phyloP scores from a whole-genome alignment of 257 asterid genomes.

The Thymus mandschuricus region DNA sequence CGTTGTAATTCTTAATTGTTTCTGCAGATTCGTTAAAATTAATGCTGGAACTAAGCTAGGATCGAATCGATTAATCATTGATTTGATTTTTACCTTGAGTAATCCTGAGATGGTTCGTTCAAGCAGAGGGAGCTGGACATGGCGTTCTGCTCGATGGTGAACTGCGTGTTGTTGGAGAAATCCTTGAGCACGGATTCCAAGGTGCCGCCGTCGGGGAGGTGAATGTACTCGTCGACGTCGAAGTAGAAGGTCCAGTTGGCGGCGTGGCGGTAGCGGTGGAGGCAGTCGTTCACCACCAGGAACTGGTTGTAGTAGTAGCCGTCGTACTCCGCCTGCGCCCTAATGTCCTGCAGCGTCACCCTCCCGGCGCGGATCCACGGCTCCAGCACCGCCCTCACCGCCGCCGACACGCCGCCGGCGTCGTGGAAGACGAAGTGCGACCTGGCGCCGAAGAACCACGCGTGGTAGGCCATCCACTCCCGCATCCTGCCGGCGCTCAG shows the following conservation, averaged over 20 bases:
- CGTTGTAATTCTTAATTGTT: no score
- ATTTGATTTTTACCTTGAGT: conserved; percentile 40
- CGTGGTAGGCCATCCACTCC: conserved; percentile 73
- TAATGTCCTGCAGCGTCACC: conserved; percentile 60
- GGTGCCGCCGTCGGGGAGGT: conserved; percentile 50
- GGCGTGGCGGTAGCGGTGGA: conserved; percentile 55
- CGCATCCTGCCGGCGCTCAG: conserved; percentile 51
- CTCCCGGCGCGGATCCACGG: conserved; percentile 62
- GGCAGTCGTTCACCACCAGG: conserved; percentile 68
- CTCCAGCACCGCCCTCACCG: conserved; percentile 60
- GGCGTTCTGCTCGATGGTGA: conserved; percentile 65
- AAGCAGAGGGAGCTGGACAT: conserved; percentile 62
- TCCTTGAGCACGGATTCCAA: conserved; percentile 47
- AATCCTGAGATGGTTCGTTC: conserved; percentile 40
- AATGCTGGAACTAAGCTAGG: background rate
- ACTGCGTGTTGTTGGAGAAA: conserved; percentile 57
- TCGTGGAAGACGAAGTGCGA: conserved; percentile 70
- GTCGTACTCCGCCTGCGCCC: conserved; percentile 58
- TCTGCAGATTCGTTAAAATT: background rate
- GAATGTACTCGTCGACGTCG: conserved; percentile 67
- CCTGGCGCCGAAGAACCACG: conserved; percentile 57
- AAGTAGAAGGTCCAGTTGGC: conserved; percentile 69
- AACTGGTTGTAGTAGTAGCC: conserved; percentile 69
- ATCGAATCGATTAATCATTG: no score
- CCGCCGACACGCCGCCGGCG: conserved; percentile 64